These are phyloP conservation scores for Cunninghamia lanceolata DNA, from an alignment of 75 land plant genomes.

Conservation along the genomic window DNA sequence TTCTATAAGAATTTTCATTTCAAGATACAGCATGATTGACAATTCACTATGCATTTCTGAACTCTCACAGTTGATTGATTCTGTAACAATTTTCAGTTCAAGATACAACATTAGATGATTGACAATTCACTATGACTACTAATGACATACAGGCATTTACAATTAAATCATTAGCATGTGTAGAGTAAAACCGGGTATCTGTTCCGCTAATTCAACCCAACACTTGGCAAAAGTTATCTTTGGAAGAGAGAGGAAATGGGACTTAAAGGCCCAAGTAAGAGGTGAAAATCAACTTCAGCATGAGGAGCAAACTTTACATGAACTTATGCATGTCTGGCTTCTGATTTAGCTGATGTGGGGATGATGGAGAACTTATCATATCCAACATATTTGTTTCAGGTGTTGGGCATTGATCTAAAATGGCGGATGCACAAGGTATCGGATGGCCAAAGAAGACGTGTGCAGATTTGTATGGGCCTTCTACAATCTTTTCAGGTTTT, in stretches of 20 bases:
- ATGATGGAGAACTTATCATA: neutral
- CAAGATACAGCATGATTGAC: neutral
- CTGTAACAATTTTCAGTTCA: neutral
- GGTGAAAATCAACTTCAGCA: neutral
- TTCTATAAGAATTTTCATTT: neutral
- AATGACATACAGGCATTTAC: neutral
- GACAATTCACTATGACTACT: neutral
- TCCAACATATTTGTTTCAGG: conserved; percentile 29
- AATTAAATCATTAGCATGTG: neutral
- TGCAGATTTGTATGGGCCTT: conserved; percentile 98
- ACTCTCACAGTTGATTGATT: neutral
- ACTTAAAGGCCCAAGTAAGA: neutral
- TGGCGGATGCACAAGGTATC: conserved; percentile 97
- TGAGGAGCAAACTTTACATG: neutral
- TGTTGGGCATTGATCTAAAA: conserved; percentile 77
- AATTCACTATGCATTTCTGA: neutral
- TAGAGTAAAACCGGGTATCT: neutral
- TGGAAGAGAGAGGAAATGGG: neutral
- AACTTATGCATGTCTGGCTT: neutral
- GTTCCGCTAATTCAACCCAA: neutral
- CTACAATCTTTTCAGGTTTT: conserved; percentile 87
- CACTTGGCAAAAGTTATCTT: neutral
- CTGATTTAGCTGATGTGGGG: neutral
- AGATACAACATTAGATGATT: neutral
- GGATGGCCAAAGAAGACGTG: conserved; percentile 96